Percentiles rank a stretch among this genome's conserved stretches.
Conservation (phyloP, 305 asterid species). For the Galium porrigens region DNA sequence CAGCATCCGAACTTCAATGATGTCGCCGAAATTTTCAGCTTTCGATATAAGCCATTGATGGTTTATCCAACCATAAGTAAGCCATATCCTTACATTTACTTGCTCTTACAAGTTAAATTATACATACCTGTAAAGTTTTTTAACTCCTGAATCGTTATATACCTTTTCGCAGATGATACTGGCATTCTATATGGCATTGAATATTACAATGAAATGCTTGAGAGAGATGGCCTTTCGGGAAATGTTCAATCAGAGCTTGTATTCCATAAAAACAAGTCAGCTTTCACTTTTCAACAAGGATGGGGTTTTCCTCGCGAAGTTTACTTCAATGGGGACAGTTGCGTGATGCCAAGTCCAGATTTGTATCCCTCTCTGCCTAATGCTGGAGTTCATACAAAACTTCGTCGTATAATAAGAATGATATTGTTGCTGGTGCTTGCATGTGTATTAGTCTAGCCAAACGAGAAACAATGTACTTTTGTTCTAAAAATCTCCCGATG, state of each 20-base stretch:
- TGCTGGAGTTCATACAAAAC: not conserved
- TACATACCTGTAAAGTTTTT: no score
- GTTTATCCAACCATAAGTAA: slow-evolving; percentile 53
- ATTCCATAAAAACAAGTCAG: slow-evolving; percentile 28
- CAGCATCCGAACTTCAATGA: slow-evolving; percentile 70
- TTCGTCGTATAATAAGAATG: not conserved
- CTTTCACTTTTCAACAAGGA: slow-evolving; percentile 37
- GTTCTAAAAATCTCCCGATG: not conserved
- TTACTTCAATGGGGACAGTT: slow-evolving; percentile 44
- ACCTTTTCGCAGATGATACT: slow-evolving; percentile 34
- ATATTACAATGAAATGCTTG: slow-evolving; percentile 38
- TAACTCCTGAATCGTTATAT: not conserved
- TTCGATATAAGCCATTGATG: slow-evolving; percentile 53
- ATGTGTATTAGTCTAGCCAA: not conserved
- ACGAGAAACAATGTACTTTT: not conserved
- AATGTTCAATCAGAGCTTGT: slow-evolving; percentile 46
- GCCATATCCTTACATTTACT: slow-evolving; percentile 10
- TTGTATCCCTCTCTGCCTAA: slow-evolving; percentile 33
- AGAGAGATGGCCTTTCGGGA: slow-evolving; percentile 31
- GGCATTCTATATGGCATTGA: slow-evolving; percentile 44
- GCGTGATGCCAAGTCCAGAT: slow-evolving; percentile 52
- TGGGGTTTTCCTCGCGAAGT: slow-evolving; percentile 48
- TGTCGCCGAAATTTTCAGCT: slow-evolving; percentile 58
- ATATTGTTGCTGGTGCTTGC: slow-evolving; percentile 4
- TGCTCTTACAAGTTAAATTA: not conserved